These are phyloP conservation scores for Alternaria gansuensis DNA, from an alignment of 2,329 filamentous ascomycete species.

Conservation along the genomic window DNA sequence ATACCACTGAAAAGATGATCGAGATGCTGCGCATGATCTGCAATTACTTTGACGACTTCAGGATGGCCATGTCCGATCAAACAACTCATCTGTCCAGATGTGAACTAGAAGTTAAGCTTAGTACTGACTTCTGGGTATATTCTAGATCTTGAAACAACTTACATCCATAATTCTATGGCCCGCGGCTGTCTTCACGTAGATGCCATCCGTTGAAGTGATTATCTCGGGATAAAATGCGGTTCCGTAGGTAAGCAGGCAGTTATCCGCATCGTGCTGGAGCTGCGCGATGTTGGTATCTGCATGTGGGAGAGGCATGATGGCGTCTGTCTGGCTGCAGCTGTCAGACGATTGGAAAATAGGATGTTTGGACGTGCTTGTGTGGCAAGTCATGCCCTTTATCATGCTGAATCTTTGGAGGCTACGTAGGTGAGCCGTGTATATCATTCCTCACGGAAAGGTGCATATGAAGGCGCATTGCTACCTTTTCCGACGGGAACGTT, in stretches of 20 bases:
- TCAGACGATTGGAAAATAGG: not conserved
- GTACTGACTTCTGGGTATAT: not conserved
- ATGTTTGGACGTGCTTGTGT: not conserved
- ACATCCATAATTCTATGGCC: conserved; percentile 47
- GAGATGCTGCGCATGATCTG: conserved; percentile 38
- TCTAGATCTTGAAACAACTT: not conserved
- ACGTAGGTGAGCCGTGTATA: not conserved
- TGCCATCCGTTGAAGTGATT: conserved; percentile 40
- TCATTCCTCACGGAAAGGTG: not conserved
- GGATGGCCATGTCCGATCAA: conserved; percentile 46
- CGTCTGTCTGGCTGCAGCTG: not conserved
- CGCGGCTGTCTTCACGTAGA: conserved; percentile 42
- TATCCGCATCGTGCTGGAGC: conserved; percentile 35
- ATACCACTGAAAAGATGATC: conserved; percentile 51
- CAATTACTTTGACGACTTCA: conserved; percentile 46
- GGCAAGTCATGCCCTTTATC: not conserved
- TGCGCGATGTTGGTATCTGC: conserved; percentile 27
- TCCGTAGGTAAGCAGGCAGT: conserved; percentile 36
- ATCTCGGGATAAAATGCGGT: conserved; percentile 43
- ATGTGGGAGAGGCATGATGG: conserved; percentile 30
- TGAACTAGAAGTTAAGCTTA: conserved; percentile 12
- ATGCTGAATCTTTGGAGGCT: not conserved
- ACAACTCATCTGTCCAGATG: conserved; percentile 21
- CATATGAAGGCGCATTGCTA: not conserved
- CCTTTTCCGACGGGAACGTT: conserved; percentile 17